Conservation (phyloP, 2,329 filamentous ascomycete species). For the Fusarium circinatum region DNA sequence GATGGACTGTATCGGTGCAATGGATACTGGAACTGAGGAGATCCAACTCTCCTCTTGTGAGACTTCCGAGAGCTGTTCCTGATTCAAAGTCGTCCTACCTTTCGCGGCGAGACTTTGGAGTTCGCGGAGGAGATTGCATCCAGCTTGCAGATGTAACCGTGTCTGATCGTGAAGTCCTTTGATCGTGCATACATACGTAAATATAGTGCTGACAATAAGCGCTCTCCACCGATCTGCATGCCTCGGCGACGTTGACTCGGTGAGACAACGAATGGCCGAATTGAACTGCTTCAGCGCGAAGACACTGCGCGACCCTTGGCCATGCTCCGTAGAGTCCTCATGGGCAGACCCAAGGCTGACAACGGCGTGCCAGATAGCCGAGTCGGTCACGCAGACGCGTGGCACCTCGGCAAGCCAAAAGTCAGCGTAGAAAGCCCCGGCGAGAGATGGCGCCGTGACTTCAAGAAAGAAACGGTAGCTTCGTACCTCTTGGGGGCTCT, state of each 20-base stretch:
- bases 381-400: neutral
- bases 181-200: slow-evolving; percentile 5
- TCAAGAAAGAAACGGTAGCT: slow-evolving; percentile 14
- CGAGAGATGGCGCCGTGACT: neutral
- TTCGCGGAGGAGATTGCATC: slow-evolving; percentile 3
- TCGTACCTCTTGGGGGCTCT: neutral
- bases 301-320: neutral
- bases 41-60: neutral
- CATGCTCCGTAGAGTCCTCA: neutral
- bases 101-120: neutral
- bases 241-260: neutral
- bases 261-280: neutral
- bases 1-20: neutral
- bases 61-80: neutral
- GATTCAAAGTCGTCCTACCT: rapidly evolving
- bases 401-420: slow-evolving; percentile 15
- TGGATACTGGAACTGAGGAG: neutral
- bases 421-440: slow-evolving; percentile 9
- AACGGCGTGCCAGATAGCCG: slow-evolving; percentile 22
- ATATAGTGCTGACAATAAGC: slow-evolving; percentile 12
- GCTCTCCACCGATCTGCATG: slow-evolving; percentile 15
- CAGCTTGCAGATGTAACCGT: slow-evolving; percentile 4
- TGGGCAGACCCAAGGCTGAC: slow-evolving; percentile 17
- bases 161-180: slow-evolving; percentile 12
- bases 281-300: slow-evolving; percentile 11